Base-by-base conservation (phyloP, 139 green algal species). In the Micractinium conductrix region DNA sequence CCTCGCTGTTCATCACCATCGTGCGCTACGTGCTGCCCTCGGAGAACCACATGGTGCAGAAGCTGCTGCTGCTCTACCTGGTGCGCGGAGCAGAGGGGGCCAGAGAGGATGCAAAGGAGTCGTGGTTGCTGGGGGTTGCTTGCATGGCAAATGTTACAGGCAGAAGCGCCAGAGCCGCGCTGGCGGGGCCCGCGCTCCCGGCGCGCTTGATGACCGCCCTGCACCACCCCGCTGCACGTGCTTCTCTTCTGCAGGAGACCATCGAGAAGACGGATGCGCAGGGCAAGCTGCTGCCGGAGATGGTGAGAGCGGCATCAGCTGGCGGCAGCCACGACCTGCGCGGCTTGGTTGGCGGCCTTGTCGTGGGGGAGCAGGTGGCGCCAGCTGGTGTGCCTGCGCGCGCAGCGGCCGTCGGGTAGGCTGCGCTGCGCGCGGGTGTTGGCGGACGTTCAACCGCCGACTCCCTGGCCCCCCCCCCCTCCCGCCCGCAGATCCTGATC, bases 1-100 rank as follows among this genome's bases (percentile, higher is more conserved):
- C 97, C 4, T 88, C 92, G 50, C 92, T 99, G 19, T 99, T 99
- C 92, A 99, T 99, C 85, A 99, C 97, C 26, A 98, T 99, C 76
- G 96, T 99, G 40, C 94, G 97, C 72, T 99, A 99, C 81, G 97
- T 99, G 24, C 92, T 99, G 65, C 97, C 97, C 12, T 97, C 91
- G 5, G 97, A 99, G 84, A 96, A 99, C 90, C 96, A 99, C 87
- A 96, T 92, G 28, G 92, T 99, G 48, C 97, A 99, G 88, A 99
- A 99, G 88, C 92, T 99, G 62, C 90, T 99, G 85, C 92, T 99
- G 37, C 91, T 99, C 40, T 99, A 99, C 86, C 89, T 99, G 91
- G 95, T 97, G 73, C 73, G 92, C 42, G 24, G 38, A 26, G 4
- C 69, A 9, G 35, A 35, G 42, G 43, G 24, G 24, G 28, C 69